Evolutionary conservation across 331 rosid species (phyloP), one percentile per base, ranked within the genome.

Genomic region (Arachis monticola): DNA sequence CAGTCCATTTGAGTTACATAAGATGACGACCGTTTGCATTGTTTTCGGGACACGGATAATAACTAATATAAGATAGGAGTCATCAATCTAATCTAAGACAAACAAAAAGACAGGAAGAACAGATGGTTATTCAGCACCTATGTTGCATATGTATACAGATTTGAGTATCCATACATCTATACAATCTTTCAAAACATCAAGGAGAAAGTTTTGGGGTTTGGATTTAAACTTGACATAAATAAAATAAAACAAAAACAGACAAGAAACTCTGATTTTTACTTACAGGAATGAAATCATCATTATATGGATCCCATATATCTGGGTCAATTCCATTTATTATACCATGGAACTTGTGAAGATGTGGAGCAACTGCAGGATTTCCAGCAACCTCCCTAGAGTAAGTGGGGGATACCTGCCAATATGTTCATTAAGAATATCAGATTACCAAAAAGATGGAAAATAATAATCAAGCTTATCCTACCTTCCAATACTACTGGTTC

Each of bases 251-350:
- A 71, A 5, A 35, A 61, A 46, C 11, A 65, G 8, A 41, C 5
- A 6, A 60, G 48, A 57, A 27, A 38, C 31, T 2, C 7, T 44
- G 6, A 27, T 13, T 14, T 10, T 14, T 17, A 88, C 97, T 87
- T 86, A 92, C 97, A 53, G 96, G 96, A 69, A 92, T 60, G 77
- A 88, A 92, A 57, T 82, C 73, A 64, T 92, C 92, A 47, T 81
- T 85, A 73, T 77, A 83, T 8, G 97, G 96, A 40, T 92, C 97
- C 96, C 96, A 92, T 58, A 92, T 85, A 70, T 90, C 91, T 53
- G 85, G 92, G 80, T 92, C 97, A 72, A 92, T 92, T 83, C 97
- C 97, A 77, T 90, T 92, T 69, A 90, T 50, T 73, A 92, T 88
- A 22, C 27, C 27, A 22, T 22, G 27, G 27, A 22, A 22, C 27